These are phyloP conservation scores for Calonectria henricotiae DNA, from an alignment of 2,329 filamentous ascomycete genomes.

Conservation along the genomic window DNA sequence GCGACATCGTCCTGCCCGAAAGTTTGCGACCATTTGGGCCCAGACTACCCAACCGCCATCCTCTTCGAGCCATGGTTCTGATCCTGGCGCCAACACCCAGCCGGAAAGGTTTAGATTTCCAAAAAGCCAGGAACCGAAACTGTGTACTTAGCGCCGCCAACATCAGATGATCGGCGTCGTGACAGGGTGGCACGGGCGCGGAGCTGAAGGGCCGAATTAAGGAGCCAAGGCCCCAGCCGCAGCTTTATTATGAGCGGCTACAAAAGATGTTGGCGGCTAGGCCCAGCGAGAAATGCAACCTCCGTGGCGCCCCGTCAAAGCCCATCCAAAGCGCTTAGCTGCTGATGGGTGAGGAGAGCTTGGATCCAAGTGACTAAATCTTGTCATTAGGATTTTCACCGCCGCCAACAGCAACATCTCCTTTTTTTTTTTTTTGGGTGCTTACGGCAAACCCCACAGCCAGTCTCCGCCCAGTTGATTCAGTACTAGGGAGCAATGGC, in stretches of 20 bases:
- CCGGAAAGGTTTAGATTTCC: not conserved
- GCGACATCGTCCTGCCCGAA: not conserved
- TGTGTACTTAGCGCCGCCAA: slow-evolving; percentile 8
- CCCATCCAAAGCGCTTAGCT: slow-evolving; percentile 30
- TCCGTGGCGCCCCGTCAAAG: slow-evolving; percentile 16
- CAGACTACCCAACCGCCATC: not conserved
- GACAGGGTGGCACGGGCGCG: slow-evolving; percentile 27
- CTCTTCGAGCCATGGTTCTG: not conserved
- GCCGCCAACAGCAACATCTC: slow-evolving; percentile 19
- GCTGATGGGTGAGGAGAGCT: not conserved
- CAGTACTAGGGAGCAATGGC: not conserved
- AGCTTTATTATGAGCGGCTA: slow-evolving; percentile 28
- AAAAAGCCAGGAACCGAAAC: slow-evolving; percentile 18
- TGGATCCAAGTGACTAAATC: slow-evolving; percentile 4
- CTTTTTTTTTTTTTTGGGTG: not conserved
- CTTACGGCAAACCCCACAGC: slow-evolving; percentile 12
- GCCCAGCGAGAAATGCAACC: slow-evolving; percentile 20
- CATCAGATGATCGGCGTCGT: slow-evolving; percentile 28
- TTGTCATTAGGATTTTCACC: not conserved
- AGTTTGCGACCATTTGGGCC: not conserved
- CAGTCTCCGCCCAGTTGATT: slow-evolving; percentile 9
- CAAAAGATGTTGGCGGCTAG: slow-evolving; percentile 27
- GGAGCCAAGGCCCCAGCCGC: slow-evolving; percentile 26
- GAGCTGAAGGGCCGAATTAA: slow-evolving; percentile 32
- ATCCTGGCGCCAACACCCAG: not conserved